phyloP scores from a whole-genome alignment of 208 protist genomes.

The Tritrichomonas foetus region DNA sequence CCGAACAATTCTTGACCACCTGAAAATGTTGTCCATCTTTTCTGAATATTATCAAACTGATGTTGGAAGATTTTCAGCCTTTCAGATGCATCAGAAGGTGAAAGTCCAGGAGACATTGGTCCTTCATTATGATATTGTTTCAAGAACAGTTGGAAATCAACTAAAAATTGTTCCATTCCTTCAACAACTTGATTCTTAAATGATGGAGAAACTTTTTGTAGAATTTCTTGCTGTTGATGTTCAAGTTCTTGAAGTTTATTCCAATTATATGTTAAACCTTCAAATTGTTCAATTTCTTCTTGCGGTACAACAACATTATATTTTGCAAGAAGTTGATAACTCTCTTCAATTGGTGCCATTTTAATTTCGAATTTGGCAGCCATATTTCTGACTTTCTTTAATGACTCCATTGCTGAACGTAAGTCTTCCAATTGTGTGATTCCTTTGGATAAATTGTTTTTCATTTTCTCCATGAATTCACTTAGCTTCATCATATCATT shows the following conservation, averaged over 20 bases:
- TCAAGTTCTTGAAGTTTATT: neutral
- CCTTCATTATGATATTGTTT: conserved; percentile 63
- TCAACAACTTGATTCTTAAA: conserved; percentile 25
- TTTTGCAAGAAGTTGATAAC: neutral
- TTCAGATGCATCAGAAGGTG: conserved; percentile 81
- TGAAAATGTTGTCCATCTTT: conserved; percentile 74
- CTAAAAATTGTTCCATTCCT: conserved; percentile 19
- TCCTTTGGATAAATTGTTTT: neutral
- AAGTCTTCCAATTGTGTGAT: neutral
- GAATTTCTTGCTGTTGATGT: neutral
- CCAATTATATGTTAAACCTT: neutral
- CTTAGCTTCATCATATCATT: neutral
- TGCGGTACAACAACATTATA: neutral
- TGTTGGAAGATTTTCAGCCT: conserved; percentile 83
- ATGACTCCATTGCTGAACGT: neutral
- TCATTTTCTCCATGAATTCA: conserved; percentile 41
- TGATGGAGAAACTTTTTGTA: conserved; percentile 12
- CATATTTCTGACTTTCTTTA: neutral
- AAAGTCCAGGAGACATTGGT: conserved; percentile 80
- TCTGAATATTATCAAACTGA: conserved; percentile 83
- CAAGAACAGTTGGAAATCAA: neutral
- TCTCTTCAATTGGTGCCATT: conserved; percentile 13
- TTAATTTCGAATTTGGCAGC: neutral
- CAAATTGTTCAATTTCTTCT: neutral
- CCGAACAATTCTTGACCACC: conserved; percentile 69